Base-by-base conservation (phyloP, 148 eudicot genomes). In the Chenopodium quinoa region DNA sequence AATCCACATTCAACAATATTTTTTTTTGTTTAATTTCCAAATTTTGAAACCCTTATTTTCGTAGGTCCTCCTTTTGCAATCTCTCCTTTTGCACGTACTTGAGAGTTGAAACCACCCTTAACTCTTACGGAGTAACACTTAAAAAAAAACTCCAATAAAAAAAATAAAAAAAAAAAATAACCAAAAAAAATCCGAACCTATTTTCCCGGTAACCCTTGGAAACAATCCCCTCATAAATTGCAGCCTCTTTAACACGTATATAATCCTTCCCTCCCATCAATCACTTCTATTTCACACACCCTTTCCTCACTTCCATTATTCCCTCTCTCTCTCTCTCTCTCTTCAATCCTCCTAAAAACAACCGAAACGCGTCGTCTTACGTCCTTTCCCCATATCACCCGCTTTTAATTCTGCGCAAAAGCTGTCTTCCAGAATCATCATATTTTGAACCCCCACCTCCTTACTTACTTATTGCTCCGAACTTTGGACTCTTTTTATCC, bases 341-440 rank as follows among this genome's bases (percentile, higher is more conserved):
- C 37, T 60, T 37, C 7, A 37, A 5, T 12, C 77, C 8, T 31
- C 37, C 37, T 34, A 34, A 2, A 67, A 67, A 6, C 34, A 56
- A 14, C 22, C 25, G 13, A 76, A 64, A 73, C 83, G 80, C 86
- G 83, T 80, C 77, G 80, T 80, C 29, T 80, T 5, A 31, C 80
- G 7, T 79, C 29, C 22, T 11, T 4, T 13, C 65, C 20, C 7
- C 62, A 14, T 5, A 56, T 20, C 52, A 13, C 20, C 8, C 40
- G 1, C 27, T 13, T 31, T 69, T 56, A 5, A 14, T 17, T 25
- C 52, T 81, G 74, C 83, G 66, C 70, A 67, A 67, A 67, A 81
- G 75, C 79, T 80, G 78, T 34, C 81, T 32, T n/a, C 4, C 54
- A 34, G n/a, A 44, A 2, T 40, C 60, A 19, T 78, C 10, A 14